Evolutionary conservation across 2,329 filamentous ascomycete species (phyloP).

Genomic region (Cytospora leucostoma): DNA sequence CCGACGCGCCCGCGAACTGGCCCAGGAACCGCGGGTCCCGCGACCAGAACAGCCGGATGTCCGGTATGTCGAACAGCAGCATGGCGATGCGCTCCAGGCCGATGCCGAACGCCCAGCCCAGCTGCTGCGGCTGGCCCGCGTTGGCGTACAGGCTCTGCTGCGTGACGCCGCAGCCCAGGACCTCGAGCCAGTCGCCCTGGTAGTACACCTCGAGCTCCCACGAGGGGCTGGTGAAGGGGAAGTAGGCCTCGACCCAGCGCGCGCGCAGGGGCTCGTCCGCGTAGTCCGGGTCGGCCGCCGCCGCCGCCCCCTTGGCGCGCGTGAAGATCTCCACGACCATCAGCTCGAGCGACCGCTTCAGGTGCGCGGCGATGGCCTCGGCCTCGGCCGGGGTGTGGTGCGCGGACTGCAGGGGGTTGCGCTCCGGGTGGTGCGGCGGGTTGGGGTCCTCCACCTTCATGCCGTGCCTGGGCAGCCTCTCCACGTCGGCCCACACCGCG

Average conservation of each 20-base stretch:
- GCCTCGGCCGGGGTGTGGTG: conserved; percentile 76
- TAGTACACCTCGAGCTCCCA: conserved; percentile 98
- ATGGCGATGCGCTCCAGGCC: conserved; percentile 95
- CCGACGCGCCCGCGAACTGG: conserved; percentile 72
- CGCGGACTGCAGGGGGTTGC: conserved; percentile 77
- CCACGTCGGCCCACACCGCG: conserved; percentile 70
- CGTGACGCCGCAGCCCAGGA: conserved; percentile 89
- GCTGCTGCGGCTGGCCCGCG: conserved; percentile 70
- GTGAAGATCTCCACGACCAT: conserved; percentile 90
- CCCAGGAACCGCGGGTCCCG: conserved; percentile 78
- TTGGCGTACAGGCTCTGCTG: conserved; percentile 79
- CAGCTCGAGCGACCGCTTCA: conserved; percentile 86
- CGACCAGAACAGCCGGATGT: conserved; percentile 97
- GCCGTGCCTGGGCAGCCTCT: conserved; percentile 69
- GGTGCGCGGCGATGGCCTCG: conserved; percentile 78
- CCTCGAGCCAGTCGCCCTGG: conserved; percentile 92
- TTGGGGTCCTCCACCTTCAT: conserved; percentile 83
- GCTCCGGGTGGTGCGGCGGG: conserved; percentile 71
- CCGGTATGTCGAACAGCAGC: conserved; percentile 93
- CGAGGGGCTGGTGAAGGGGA: conserved; percentile 92
- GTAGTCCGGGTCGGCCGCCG: conserved; percentile 50
- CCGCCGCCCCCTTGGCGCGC: conserved; percentile 68
- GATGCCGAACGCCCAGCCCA: conserved; percentile 95
- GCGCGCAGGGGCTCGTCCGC: conserved; percentile 75
- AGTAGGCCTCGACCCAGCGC: conserved; percentile 95